Evolutionary conservation across 78 protist genomes (phyloP).

Genomic region (Dictyostelium capitatum): DNA sequence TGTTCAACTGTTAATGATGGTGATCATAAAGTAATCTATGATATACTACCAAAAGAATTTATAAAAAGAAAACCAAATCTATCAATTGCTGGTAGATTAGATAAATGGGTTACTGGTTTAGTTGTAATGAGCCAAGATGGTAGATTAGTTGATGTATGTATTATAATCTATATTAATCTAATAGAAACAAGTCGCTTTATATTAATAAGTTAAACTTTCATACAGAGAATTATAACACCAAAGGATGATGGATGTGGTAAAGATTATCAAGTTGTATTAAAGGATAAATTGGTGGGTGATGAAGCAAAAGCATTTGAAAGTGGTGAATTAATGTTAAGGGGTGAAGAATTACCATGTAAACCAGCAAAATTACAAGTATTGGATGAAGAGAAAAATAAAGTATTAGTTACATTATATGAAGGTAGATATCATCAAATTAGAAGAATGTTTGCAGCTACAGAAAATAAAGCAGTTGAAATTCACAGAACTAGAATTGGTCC

Average conservation of each 20-base stretch:
- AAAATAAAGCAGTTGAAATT: conserved; percentile 70
- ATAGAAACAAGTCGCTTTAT: not conserved
- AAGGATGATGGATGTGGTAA: conserved; percentile 62
- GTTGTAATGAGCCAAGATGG: conserved; percentile 81
- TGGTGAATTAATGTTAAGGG: conserved; percentile 57
- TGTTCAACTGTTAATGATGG: conserved; percentile 55
- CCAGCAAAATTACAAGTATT: conserved; percentile 77
- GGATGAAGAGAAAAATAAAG: conserved; percentile 16
- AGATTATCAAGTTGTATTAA: conserved; percentile 45
- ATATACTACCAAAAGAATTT: conserved; percentile 70
- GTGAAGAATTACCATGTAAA: conserved; percentile 66
- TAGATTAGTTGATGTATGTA: conserved; percentile 38
- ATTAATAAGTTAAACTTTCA: not conserved
- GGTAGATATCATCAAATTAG: conserved; percentile 84
- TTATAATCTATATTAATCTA: too few relatives aligned
- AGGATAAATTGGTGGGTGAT: conserved; percentile 42
- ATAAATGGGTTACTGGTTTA: conserved; percentile 84
- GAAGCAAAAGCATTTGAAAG: conserved; percentile 52
- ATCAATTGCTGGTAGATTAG: conserved; percentile 83
- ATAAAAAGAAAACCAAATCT: conserved; percentile 54
- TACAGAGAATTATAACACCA: conserved; percentile 56
- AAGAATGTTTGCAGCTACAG: conserved; percentile 74
- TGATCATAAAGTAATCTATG: conserved; percentile 72
- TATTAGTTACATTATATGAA: conserved; percentile 68
- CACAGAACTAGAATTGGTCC: conserved; percentile 80